These are phyloP conservation scores for Penstemon davidsonii DNA, from an alignment of 257 asterid species.

Conservation along the genomic window DNA sequence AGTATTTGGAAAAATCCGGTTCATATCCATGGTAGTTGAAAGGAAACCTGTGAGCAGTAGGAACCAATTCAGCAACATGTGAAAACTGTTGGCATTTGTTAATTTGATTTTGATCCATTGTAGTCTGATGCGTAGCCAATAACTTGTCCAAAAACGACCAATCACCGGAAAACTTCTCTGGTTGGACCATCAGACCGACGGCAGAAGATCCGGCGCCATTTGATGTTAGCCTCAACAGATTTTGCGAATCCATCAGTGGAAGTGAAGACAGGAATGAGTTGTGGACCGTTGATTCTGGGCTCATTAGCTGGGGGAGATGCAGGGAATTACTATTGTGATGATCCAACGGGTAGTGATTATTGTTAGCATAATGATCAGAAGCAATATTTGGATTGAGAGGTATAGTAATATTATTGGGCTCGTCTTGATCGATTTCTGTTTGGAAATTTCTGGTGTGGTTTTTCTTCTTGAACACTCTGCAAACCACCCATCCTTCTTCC, in stretches of 20 bases:
- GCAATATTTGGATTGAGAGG: conserved; percentile 26
- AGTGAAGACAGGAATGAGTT: conserved; percentile 36
- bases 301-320: conserved; percentile 60
- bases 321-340: conserved; percentile 29
- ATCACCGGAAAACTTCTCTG: conserved; percentile 49
- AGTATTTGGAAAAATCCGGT: conserved; percentile 35
- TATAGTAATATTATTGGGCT: conserved; percentile 6
- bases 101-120: conserved; percentile 42
- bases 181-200: conserved; percentile 27
- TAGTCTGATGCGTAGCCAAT: conserved; percentile 48
- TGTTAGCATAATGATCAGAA: conserved; percentile 18
- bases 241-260: conserved; percentile 42
- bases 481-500: conserved; percentile 91
- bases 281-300: conserved; percentile 44
- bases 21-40: conserved; percentile 36
- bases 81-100: conserved; percentile 39
- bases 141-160: conserved; percentile 79
- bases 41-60: conserved; percentile 43
- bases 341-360: conserved; percentile 27
- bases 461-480: conserved; percentile 84
- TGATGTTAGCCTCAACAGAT: conserved; percentile 49
- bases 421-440: conserved; percentile 40
- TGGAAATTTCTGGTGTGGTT: conserved; percentile 54
- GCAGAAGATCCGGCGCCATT: conserved; percentile 30
- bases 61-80: conserved; percentile 38